Evolutionary conservation across 169 alveolate genomes (phyloP).

Genomic region (Plasmodium sp.): DNA sequence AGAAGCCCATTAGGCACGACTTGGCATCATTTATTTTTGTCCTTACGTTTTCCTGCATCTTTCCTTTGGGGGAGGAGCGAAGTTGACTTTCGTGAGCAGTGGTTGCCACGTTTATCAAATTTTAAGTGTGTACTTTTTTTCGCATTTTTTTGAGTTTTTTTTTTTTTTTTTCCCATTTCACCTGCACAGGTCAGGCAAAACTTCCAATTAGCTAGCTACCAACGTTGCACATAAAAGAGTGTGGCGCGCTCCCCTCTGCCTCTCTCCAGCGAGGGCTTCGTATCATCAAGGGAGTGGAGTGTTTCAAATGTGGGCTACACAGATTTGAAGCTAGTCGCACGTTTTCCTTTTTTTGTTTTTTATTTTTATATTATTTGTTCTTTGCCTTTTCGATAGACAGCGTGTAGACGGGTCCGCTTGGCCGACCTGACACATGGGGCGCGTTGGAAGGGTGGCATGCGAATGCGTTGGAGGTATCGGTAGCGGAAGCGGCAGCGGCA

Average conservation of each 20-base stretch:
- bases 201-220: background rate
- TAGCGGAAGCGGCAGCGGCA: background rate
- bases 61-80: background rate
- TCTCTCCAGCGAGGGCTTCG: background rate
- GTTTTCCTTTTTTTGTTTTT: background rate
- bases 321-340: background rate
- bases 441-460: background rate
- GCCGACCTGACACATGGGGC: background rate
- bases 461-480: background rate
- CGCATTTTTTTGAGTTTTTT: background rate
- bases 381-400: background rate
- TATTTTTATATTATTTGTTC: background rate
- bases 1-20: slow-evolving; percentile 24
- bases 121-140: background rate
- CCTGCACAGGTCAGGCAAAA: background rate
- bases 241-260: background rate
- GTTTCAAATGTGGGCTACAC: background rate
- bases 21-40: slow-evolving; percentile 18
- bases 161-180: background rate
- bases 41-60: slow-evolving; percentile 20
- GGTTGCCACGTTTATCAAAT: background rate
- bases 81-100: background rate
- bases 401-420: background rate
- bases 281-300: background rate
- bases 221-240: background rate